Conservation (phyloP, 2,329 filamentous ascomycete genomes). For the Pyrenophora graminea region DNA sequence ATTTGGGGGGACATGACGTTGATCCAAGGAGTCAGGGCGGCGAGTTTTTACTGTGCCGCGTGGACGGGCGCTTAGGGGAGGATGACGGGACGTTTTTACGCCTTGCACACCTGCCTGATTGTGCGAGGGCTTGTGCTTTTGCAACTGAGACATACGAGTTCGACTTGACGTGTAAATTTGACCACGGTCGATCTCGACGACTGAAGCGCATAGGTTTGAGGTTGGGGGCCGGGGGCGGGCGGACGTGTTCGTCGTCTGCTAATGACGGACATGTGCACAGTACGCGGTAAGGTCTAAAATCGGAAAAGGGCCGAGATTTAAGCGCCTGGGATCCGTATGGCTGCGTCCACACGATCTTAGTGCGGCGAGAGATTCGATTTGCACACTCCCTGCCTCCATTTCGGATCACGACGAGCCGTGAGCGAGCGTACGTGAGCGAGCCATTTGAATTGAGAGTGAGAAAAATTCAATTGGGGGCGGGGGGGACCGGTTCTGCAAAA, state of each 20-base stretch:
- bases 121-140: slow-evolving; percentile 1
- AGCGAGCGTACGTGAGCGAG: no score
- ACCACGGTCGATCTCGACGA: background rate
- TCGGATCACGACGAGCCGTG: background rate
- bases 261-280: no score
- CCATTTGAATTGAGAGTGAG: no score
- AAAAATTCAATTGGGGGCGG: no score
- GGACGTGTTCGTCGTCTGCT: background rate
- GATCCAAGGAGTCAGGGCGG: slow-evolving; percentile 1
- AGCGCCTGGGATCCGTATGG: background rate
- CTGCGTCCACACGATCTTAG: background rate
- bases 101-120: slow-evolving; percentile 7
- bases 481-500: no score
- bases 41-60: slow-evolving; percentile 7
- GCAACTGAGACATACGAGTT: slow-evolving; percentile 8
- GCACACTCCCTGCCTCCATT: background rate
- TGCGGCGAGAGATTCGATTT: background rate
- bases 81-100: slow-evolving; percentile 8
- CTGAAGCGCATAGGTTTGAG: background rate
- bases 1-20: slow-evolving; percentile 1
- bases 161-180: background rate
- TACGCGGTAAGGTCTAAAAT: slow-evolving; percentile 1
- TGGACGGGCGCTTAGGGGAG: slow-evolving; percentile 13
- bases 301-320: slow-evolving; percentile 1
- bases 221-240: background rate